These are phyloP conservation scores for Fusarium gaditjirri DNA, from an alignment of 2,329 filamentous ascomycete genomes.

Conservation along the genomic window DNA sequence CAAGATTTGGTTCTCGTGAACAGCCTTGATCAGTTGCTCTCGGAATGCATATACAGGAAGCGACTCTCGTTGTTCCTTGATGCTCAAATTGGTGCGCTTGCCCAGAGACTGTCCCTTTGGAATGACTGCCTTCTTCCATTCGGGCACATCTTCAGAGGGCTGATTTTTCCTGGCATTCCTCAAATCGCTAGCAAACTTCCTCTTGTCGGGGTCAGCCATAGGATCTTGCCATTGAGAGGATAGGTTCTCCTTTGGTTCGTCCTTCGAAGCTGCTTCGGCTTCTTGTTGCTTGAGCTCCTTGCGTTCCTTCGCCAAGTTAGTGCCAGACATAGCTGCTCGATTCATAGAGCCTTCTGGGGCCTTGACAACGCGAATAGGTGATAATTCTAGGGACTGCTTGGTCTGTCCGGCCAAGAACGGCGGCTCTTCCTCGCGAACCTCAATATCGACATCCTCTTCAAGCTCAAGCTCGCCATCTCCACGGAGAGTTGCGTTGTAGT, in stretches of 20 bases:
- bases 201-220: conserved; percentile 86
- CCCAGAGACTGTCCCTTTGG: conserved; percentile 84
- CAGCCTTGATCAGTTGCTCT: conserved; percentile 85
- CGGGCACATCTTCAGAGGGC: conserved; percentile 77
- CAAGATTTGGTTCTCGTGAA: conserved; percentile 86
- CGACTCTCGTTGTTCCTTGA: conserved; percentile 92
- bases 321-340: conserved; percentile 93
- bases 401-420: conserved; percentile 96
- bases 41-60: conserved; percentile 92
- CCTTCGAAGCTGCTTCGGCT: conserved; percentile 76
- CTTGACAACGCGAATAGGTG: conserved; percentile 95
- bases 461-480: conserved; percentile 90
- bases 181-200: conserved; percentile 89
- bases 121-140: conserved; percentile 90
- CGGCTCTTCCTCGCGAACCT: conserved; percentile 94
- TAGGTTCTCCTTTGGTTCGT: conserved; percentile 84
- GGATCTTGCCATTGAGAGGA: conserved; percentile 96
- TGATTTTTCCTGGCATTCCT: conserved; percentile 72
- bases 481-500: conserved; percentile 87
- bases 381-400: conserved; percentile 93
- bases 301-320: conserved; percentile 86
- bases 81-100: conserved; percentile 88
- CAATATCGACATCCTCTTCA: conserved; percentile 97
- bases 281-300: conserved; percentile 91
- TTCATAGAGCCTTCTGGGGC: conserved; percentile 99